Base-by-base conservation (phyloP, 1,284 basidiomycete species). In the Naganishia sp. region DNA sequence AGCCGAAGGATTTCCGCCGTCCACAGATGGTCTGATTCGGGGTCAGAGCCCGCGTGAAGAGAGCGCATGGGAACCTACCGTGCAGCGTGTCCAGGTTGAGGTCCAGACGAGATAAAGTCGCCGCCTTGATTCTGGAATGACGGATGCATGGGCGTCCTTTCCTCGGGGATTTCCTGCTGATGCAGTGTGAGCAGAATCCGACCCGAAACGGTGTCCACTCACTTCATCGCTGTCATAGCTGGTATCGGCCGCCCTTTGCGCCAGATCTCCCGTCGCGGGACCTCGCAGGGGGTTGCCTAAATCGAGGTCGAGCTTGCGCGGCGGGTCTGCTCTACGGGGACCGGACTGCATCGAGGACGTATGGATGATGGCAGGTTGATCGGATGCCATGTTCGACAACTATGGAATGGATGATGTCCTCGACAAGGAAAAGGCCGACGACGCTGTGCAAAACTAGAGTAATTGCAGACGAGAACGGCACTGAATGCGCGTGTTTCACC, bases 131-230 rank as follows among this genome's bases (percentile, higher is more conserved):
- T 53, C 16, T 55, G 50, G 28, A 66, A 66, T 33, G 16, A 63
- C 23, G 59, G 59, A 54, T 63, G 53, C 44, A 61, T 57, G n/a
- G 65, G 65, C 13, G 65, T 66, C 42, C 28, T 28, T 42, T 66
- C 65, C n/a, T 66, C 52, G 11, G 50, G 52, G 36, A 52, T 54
- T 28, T 66, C 65, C 16, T 66, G 57, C 57, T 60, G 36, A 36
- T n/a, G 28, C 18, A 25, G 5, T 6, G 33, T 39, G 0, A 16
- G 50, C 31, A 53, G 15, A 53, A 6, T 33, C 50, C 36, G 33
- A 46, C 45, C 33, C 11, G 6, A 16, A 55, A 16, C 52, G 15
- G 39, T 16, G 5, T 18, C 21, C 18, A 52, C 59, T 61, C 48
- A 61, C 59, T 25, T 61, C 59, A 11, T 61, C 59, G 39, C 59